Evolutionary conservation across 768 basidiomycete genomes (phyloP).

Genomic region (Pisolithus tinctorius): DNA sequence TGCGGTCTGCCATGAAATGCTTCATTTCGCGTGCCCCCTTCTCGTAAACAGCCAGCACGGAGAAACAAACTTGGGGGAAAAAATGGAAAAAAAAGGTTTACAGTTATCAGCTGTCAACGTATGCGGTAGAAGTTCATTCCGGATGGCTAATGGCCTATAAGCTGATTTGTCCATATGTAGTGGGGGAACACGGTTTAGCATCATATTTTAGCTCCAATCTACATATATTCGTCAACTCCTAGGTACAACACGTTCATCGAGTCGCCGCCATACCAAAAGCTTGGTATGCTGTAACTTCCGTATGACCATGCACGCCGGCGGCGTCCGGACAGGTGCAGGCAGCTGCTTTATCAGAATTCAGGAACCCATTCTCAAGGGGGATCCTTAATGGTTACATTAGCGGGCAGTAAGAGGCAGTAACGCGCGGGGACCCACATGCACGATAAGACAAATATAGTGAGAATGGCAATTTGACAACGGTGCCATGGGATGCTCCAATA

Average conservation of each 20-base stretch:
- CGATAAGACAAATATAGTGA: conserved; percentile 26
- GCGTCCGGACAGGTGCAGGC: not conserved
- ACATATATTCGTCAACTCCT: no score
- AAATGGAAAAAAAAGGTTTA: no score
- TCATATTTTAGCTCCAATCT: no score
- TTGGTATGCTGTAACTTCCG: not conserved
- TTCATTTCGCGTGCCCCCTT: not conserved
- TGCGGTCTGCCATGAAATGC: not conserved
- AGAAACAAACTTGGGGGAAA: no score
- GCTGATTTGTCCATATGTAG: no score
- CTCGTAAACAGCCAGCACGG: not conserved
- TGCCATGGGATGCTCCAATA: no score
- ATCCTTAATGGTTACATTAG: conserved; percentile 19
- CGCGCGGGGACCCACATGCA: not conserved
- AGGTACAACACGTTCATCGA: not conserved
- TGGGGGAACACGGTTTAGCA: no score
- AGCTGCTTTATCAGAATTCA: conserved; percentile 6
- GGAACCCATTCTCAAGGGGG: conserved; percentile 16
- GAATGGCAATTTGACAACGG: conserved; percentile 23
- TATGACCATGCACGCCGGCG: not conserved
- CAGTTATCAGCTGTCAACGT: no score
- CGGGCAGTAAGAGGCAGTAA: conserved; percentile 10
- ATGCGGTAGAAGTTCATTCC: no score
- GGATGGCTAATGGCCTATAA: no score
- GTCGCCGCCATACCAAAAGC: no score